Conservation (phyloP, 805 yeast genomes). For the Wickerhamomyces alni region DNA sequence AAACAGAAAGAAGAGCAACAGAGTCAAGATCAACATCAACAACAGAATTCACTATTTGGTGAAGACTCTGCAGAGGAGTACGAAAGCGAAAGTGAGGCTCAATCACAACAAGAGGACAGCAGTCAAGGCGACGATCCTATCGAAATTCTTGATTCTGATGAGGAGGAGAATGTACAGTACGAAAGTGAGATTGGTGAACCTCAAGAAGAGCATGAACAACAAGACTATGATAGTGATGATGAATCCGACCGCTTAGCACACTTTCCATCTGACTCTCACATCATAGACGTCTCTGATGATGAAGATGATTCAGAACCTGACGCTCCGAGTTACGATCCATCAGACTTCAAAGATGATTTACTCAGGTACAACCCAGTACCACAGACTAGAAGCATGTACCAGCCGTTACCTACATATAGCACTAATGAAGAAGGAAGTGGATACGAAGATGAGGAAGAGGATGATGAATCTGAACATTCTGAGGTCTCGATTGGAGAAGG, state of each 20-base stretch:
- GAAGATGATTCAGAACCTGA: not conserved
- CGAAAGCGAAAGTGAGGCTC: too few species aligned
- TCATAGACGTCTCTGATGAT: not conserved
- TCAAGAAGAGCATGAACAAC: slow-evolving; percentile 22
- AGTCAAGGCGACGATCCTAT: too few species aligned
- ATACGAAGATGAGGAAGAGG: not conserved
- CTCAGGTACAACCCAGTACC: not conserved
- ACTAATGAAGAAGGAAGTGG: not conserved
- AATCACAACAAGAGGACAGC: too few species aligned
- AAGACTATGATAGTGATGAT: slow-evolving; percentile 6
- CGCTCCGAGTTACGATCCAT: not conserved
- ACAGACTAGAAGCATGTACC: not conserved
- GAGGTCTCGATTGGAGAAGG: not conserved
- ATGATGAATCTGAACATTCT: not conserved
- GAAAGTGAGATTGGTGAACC: not conserved
- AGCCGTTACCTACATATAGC: not conserved
- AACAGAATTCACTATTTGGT: slow-evolving; percentile 13
- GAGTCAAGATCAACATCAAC: not conserved
- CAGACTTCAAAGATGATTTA: not conserved
- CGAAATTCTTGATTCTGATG: too few species aligned
- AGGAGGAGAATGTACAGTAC: too few species aligned
- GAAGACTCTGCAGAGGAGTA: slow-evolving; percentile 2
- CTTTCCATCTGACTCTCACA: not conserved
- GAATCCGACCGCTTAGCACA: not conserved
- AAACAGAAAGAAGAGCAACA: slow-evolving; percentile 1